phyloP scores from a whole-genome alignment of 2,329 filamentous ascomycete genomes.

The Fusarium phyllophilum region DNA sequence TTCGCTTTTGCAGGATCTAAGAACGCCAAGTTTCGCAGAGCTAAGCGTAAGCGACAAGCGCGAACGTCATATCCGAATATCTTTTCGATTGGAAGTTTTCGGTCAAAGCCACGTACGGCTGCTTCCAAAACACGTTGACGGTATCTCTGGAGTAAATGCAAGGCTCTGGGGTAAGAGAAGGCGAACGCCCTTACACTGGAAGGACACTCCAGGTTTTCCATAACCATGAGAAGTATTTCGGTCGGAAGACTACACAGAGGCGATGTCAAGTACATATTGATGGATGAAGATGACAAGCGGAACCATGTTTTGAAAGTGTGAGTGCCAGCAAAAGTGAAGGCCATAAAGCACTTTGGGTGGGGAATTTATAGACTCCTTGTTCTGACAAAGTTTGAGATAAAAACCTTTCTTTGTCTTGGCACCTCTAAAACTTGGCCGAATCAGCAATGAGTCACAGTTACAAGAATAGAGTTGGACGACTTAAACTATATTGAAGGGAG shows the following conservation, averaged over 20 bases:
- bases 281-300: too few species aligned
- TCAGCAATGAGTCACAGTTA: too few species aligned
- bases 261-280: neutral
- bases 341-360: rapidly evolving
- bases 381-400: neutral
- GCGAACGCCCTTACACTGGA: neutral
- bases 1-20: neutral
- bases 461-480: neutral
- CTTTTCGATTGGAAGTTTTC: too few species aligned
- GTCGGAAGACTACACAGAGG: neutral
- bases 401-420: neutral
- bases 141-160: neutral
- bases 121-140: too few species aligned
- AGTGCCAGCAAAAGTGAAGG: neutral
- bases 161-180: neutral
- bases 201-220: neutral
- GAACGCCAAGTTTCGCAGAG: neutral
- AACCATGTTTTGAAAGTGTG: rapidly evolving
- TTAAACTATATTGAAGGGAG: neutral
- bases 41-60: neutral
- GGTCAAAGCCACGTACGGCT: too few species aligned
- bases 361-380: neutral
- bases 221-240: neutral
- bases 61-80: neutral
- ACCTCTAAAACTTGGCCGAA: neutral